Evolutionary conservation across 179 eudicot species (phyloP), one percentile per base, ranked within the genome.

Genomic region (Drosera spatulata): DNA sequence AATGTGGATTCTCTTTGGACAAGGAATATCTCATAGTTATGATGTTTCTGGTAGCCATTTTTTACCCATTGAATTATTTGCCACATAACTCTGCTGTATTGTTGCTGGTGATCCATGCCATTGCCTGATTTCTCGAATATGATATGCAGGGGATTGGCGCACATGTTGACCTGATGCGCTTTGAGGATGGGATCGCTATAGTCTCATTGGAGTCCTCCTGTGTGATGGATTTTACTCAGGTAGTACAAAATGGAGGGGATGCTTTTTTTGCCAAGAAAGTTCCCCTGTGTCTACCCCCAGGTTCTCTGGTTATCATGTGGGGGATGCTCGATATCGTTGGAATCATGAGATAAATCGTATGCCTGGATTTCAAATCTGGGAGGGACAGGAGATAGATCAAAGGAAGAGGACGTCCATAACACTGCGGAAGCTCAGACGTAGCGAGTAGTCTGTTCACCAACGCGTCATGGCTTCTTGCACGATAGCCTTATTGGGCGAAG

Each of bases 251-350:
- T 48, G 75, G 51, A 55, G 61, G 61, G 43, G 65, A 65, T 22
- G 55, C 66, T 70, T 42, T 66, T n/a, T 12, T 44, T 6, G 12
- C 47, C 37, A 50, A 5, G 5, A 81, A 79, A 68, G 59, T 85
- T 49, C 86, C 94, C 6, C 88, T 91, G 51, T 74, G 70, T 61
- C 66, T 87, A 73, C 71, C 67, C 52, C 96, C 94, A 2, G 97
- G 96, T 39, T 91, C 96, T 39, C 74, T 88, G 3, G 78, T 85
- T 41, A 59, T 87, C 42, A 78, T 87, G 91, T 83, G 76, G 82
- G 97, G 91, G 94, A 91, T 47, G 96, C 97, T 46, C 85, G 97
- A 43, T 87, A 87, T 64, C 61, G 12, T 4, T 91, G 97, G 97
- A 88, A 77, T 77, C 97, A 91, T 50, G 97, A 88, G 70, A 91